Conservation (phyloP, 2,329 filamentous ascomycete genomes). For the Tothia fuscella region DNA sequence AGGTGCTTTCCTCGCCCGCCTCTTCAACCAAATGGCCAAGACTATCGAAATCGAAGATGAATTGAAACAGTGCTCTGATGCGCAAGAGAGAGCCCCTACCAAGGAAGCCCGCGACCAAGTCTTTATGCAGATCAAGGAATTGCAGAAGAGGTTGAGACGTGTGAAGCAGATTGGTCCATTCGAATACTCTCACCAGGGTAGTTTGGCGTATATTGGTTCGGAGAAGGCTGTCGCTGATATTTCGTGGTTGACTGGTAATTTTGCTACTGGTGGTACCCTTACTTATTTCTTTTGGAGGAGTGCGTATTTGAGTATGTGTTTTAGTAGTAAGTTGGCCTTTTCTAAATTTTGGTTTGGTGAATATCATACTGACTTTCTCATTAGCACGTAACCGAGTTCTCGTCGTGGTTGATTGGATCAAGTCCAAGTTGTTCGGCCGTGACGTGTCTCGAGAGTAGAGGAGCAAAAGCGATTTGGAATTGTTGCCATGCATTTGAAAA, state of each 20-base stretch:
- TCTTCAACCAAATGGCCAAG: slow-evolving; percentile 99
- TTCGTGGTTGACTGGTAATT: slow-evolving; percentile 92
- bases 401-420: slow-evolving; percentile 89
- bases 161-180: slow-evolving; percentile 95
- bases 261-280: slow-evolving; percentile 82
- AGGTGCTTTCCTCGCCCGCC: slow-evolving; percentile 81
- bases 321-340: slow-evolving; percentile 80
- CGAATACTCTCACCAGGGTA: slow-evolving; percentile 96
- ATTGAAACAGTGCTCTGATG: slow-evolving; percentile 54
- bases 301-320: slow-evolving; percentile 99
- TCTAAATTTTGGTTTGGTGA: slow-evolving; percentile 2
- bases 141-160: slow-evolving; percentile 76
- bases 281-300: slow-evolving; percentile 98
- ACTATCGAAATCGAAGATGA: slow-evolving; percentile 70
- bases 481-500: too few relatives aligned
- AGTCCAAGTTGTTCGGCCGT: slow-evolving; percentile 92
- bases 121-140: slow-evolving; percentile 67
- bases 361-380: slow-evolving; percentile 15
- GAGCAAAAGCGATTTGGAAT: too few relatives aligned
- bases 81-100: slow-evolving; percentile 54
- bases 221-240: slow-evolving; percentile 97
- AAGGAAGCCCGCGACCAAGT: slow-evolving; percentile 45
- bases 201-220: slow-evolving; percentile 92
- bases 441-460: slow-evolving; percentile 72
- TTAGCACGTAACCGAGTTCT: slow-evolving; percentile 85